Conservation (phyloP, 768 basidiomycete species). For the Mycena crocata region DNA sequence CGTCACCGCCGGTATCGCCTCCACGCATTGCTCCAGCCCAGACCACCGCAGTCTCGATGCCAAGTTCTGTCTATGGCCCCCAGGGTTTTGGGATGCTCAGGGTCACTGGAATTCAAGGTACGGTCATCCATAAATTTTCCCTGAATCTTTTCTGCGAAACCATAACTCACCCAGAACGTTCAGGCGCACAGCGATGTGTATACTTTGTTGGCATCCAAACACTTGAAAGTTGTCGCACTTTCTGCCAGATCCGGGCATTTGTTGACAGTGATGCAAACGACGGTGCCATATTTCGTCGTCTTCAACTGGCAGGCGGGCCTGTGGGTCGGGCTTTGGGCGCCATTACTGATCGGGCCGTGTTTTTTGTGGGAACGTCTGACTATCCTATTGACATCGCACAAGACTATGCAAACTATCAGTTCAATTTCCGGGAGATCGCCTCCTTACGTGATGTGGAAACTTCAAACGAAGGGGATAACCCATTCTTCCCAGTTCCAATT, state of each 20-base stretch:
- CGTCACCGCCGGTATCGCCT: too few relatives aligned
- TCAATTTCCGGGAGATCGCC: background rate
- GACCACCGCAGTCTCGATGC: too few relatives aligned
- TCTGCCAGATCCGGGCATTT: background rate
- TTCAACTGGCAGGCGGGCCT: background rate
- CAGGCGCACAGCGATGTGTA: too few relatives aligned
- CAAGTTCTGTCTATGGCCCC: too few relatives aligned
- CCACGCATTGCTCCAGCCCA: too few relatives aligned
- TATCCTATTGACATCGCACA: background rate
- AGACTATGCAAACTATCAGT: background rate
- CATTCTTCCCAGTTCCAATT: background rate
- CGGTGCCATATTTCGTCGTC: background rate
- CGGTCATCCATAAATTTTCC: too few relatives aligned
- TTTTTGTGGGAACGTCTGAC: conserved; percentile 2
- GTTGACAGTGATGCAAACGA: background rate
- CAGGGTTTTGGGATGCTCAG: too few relatives aligned
- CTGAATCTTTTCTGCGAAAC: background rate
- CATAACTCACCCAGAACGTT: too few relatives aligned
- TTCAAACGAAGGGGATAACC: background rate
- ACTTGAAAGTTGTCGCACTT: background rate
- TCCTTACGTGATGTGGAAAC: background rate
- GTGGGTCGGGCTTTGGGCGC: background rate
- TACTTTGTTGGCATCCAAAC: conserved; percentile 13
- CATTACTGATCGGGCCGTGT: background rate
- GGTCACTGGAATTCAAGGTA: too few relatives aligned